Conservation (phyloP, 1,284 basidiomycete species). For the Moniliella sp. region DNA sequence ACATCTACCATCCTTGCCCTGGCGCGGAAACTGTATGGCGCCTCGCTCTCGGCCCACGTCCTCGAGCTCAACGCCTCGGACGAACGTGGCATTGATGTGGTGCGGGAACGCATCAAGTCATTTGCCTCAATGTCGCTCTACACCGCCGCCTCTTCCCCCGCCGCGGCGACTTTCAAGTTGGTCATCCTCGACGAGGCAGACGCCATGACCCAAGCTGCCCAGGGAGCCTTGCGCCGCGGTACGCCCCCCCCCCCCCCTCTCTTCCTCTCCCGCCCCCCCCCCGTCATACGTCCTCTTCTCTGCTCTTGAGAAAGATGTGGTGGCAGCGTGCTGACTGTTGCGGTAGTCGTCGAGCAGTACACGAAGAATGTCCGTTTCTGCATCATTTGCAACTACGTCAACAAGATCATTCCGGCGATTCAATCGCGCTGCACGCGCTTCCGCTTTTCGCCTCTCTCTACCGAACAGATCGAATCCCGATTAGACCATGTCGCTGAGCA, state of each 20-base stretch:
- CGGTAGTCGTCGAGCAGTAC: conserved; percentile 77
- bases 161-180: conserved; percentile 53
- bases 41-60: conserved; percentile 59
- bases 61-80: conserved; percentile 88
- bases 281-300: not conserved
- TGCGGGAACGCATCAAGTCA: conserved; percentile 92
- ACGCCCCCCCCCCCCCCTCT: not conserved
- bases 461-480: conserved; percentile 61
- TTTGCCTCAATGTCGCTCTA: conserved; percentile 73
- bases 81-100: conserved; percentile 91
- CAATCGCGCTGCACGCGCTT: conserved; percentile 95
- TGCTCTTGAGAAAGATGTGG: not conserved
- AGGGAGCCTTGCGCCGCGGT: conserved; percentile 72
- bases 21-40: conserved; percentile 75
- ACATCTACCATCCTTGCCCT: conserved; percentile 94
- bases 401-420: conserved; percentile 94
- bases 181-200: conserved; percentile 97
- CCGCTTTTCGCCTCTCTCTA: conserved; percentile 73
- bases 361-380: conserved; percentile 96
- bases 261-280: not conserved
- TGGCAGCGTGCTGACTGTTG: not conserved
- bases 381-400: conserved; percentile 99
- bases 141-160: conserved; percentile 36
- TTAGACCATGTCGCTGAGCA: conserved; percentile 57
- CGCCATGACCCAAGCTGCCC: conserved; percentile 96